phyloP scores from a whole-genome alignment of 305 asterid species.

The Plantago rigida region DNA sequence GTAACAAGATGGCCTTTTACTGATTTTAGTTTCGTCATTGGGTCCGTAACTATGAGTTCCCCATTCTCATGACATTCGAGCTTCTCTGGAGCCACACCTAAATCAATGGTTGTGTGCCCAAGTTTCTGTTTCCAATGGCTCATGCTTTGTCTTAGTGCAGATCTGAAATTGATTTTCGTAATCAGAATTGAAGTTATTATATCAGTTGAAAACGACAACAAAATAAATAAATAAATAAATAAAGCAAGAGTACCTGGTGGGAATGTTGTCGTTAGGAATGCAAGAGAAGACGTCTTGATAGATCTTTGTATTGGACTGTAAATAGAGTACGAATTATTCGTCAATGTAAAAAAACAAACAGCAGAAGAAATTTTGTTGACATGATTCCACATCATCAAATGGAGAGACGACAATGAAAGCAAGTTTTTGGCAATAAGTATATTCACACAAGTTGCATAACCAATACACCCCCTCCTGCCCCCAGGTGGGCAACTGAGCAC shows the following conservation, averaged over 20 bases:
- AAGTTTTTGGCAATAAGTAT: background rate
- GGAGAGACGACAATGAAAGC: background rate
- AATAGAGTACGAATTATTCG: background rate
- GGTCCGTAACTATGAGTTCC: constrained; percentile 30
- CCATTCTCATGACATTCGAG: constrained; percentile 43
- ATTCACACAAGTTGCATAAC: no score
- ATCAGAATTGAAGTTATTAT: no score
- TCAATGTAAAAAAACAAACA: background rate
- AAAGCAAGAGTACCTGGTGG: constrained; percentile 51
- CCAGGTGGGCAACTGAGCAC: no score
- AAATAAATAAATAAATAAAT: background rate
- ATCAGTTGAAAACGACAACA: background rate
- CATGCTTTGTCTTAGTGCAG: constrained; percentile 70
- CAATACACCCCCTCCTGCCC: no score
- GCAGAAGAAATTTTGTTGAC: background rate
- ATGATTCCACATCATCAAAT: background rate
- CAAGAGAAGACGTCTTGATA: constrained; percentile 84
- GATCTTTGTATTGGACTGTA: constrained; percentile 64
- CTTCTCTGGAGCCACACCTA: constrained; percentile 73
- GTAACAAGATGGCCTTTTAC: constrained; percentile 68
- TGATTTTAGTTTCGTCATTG: constrained; percentile 43
- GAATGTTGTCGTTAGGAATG: constrained; percentile 72
- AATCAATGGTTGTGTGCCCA: constrained; percentile 71
- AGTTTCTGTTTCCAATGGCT: constrained; percentile 67
- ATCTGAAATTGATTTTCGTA: constrained; percentile 34